Evolutionary conservation across 495 filamentous ascomycete genomes (phyloP).

Genomic region (Pseudomonodictys pantanalensis): DNA sequence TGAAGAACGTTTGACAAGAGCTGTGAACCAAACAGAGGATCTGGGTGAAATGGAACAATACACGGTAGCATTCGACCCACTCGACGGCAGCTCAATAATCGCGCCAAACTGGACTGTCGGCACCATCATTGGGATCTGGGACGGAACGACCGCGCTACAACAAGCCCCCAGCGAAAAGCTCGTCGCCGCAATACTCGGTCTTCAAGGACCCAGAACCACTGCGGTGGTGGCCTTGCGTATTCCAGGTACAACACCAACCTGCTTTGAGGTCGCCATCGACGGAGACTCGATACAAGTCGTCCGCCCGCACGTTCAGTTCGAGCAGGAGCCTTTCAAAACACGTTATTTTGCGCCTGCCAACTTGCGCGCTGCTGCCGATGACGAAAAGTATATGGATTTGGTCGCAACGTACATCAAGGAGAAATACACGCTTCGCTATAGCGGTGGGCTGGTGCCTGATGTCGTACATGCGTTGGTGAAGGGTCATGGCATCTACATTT

Average conservation of each 20-base stretch:
- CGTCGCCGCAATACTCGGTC: slow-evolving; percentile 49
- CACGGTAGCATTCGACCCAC: slow-evolving; percentile 55
- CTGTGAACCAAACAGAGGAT: slow-evolving; percentile 12
- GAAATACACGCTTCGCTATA: slow-evolving; percentile 52
- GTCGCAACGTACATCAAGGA: slow-evolving; percentile 44
- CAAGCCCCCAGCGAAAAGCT: slow-evolving; percentile 40
- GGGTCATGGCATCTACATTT: slow-evolving; percentile 53
- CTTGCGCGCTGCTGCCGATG: slow-evolving; percentile 47
- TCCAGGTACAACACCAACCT: slow-evolving; percentile 34
- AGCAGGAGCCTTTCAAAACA: slow-evolving; percentile 37
- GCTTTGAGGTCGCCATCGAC: slow-evolving; percentile 47
- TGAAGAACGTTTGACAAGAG: slow-evolving; percentile 45
- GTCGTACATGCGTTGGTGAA: slow-evolving; percentile 52
- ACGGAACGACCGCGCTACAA: slow-evolving; percentile 44
- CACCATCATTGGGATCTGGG: slow-evolving; percentile 53
- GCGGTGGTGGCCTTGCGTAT: slow-evolving; percentile 48
- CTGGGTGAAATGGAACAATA: slow-evolving; percentile 41
- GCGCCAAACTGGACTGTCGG: slow-evolving; percentile 55
- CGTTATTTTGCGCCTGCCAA: slow-evolving; percentile 56
- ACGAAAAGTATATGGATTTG: slow-evolving; percentile 44
- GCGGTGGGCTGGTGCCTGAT: slow-evolving; percentile 54
- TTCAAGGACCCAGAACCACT: slow-evolving; percentile 52
- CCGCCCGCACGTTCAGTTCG: slow-evolving; percentile 37
- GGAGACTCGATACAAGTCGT: slow-evolving; percentile 40
- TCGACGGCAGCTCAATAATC: slow-evolving; percentile 55